A percentile compares a stretch with the other conserved stretches of the same genome.
phyloP scores from a whole-genome alignment of 805 yeast genomes.

The Blastobotrys muscicola region DNA sequence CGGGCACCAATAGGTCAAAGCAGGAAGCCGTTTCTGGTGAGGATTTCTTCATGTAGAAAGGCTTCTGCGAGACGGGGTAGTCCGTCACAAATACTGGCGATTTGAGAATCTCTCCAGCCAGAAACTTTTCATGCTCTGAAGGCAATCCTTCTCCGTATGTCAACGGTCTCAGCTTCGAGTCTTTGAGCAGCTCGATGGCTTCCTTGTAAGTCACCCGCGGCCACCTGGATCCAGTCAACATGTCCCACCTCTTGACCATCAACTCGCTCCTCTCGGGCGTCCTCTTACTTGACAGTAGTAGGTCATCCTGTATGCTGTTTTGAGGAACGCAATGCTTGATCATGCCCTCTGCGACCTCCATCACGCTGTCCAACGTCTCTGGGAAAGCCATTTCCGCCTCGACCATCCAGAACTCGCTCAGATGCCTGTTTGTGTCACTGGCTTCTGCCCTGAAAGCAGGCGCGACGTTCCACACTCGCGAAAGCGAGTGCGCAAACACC shows the following conservation, averaged over 20 bases:
- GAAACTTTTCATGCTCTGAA: slow-evolving; percentile 87
- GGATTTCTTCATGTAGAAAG: slow-evolving; percentile 78
- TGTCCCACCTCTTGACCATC: slow-evolving; percentile 46
- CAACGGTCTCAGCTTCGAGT: slow-evolving; percentile 6
- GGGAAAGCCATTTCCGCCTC: slow-evolving; percentile 82
- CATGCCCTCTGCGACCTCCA: slow-evolving; percentile 62
- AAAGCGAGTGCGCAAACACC: slow-evolving; percentile 60
- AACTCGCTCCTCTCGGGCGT: slow-evolving; percentile 31
- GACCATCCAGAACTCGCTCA: slow-evolving; percentile 95
- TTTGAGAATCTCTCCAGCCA: slow-evolving; percentile 56
- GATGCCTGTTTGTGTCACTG: slow-evolving; percentile 83
- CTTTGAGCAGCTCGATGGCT: slow-evolving; percentile 50
- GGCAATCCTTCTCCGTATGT: slow-evolving; percentile 65
- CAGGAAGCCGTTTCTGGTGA: slow-evolving; percentile 64
- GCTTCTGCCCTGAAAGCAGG: slow-evolving; percentile 94
- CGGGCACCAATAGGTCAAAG: slow-evolving; percentile 82
- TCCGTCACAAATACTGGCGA: slow-evolving; percentile 84
- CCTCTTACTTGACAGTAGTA: slow-evolving; percentile 24
- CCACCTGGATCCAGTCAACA: slow-evolving; percentile 46
- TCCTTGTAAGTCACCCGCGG: slow-evolving; percentile 62
- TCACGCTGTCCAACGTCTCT: slow-evolving; percentile 45
- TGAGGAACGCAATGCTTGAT: slow-evolving; percentile 39
- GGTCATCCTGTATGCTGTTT: slow-evolving; percentile 16
- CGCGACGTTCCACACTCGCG: slow-evolving; percentile 76
- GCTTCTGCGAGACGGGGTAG: slow-evolving; percentile 71